A percentile compares a stretch with the other conserved stretches of the same genome.
Conservation (phyloP, 495 filamentous ascomycete genomes). For the Extremus antarcticus region DNA sequence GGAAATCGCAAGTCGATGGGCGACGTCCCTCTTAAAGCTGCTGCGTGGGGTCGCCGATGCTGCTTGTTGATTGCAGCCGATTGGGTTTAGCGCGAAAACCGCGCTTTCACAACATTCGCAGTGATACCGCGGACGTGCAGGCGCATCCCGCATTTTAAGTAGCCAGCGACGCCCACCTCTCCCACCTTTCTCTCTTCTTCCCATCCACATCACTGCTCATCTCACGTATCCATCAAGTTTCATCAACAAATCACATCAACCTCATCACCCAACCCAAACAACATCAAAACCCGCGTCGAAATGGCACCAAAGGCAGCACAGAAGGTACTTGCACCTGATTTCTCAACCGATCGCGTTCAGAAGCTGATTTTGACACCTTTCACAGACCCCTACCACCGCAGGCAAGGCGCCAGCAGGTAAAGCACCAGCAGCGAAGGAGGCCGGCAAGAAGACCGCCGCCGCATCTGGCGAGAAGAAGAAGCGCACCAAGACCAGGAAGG, state of each 20-base stretch:
- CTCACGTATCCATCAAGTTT: conserved; percentile 9
- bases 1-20: conserved; percentile 10
- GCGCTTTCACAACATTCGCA: not conserved
- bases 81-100: not conserved
- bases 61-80: not conserved
- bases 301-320: conserved; percentile 19
- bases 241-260: conserved; percentile 15
- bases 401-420: conserved; percentile 93
- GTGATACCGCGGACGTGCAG: not conserved
- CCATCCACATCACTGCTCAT: conserved; percentile 13
- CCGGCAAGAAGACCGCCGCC: conserved; percentile 95
- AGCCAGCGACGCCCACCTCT: too few relatives aligned
- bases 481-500: conserved; percentile 99
- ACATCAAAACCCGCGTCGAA: conserved; percentile 11
- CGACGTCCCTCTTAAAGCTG: conserved; percentile 2
- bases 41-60: not conserved
- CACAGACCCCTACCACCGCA: conserved; percentile 95
- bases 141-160: too few relatives aligned
- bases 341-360: conserved; percentile 12
- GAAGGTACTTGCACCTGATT: conserved; percentile 5
- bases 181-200: not conserved
- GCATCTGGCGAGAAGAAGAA: conserved; percentile 98
- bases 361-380: conserved; percentile 64
- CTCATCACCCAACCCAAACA: conserved; percentile 10
- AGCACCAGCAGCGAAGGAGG: conserved; percentile 91